These are phyloP conservation scores for Bretziella fagacearum DNA, from an alignment of 2,329 filamentous ascomycete genomes.

Conservation along the genomic window DNA sequence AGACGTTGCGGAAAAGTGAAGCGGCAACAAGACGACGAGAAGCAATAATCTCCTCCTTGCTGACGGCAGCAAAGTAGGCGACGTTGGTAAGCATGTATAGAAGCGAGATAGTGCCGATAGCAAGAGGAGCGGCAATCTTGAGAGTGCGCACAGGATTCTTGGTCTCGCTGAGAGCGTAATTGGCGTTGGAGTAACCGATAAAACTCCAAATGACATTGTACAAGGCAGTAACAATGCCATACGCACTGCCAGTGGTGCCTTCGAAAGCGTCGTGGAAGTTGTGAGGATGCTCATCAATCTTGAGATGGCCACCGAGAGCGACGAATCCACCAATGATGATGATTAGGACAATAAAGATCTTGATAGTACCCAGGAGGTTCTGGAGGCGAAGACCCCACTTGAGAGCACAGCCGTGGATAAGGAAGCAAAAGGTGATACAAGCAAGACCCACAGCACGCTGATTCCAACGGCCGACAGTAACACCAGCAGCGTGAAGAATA, in stretches of 20 bases:
- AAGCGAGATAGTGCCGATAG: conserved; percentile 38
- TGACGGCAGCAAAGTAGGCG: conserved; percentile 45
- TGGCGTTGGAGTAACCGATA: conserved; percentile 51
- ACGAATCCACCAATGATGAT: conserved; percentile 47
- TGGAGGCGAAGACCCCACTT: conserved; percentile 52
- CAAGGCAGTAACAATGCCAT: conserved; percentile 50
- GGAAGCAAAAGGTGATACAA: conserved; percentile 46
- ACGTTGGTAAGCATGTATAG: conserved; percentile 53
- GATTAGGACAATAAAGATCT: conserved; percentile 47
- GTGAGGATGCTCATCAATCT: conserved; percentile 39
- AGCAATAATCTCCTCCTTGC: conserved; percentile 34
- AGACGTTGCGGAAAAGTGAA: conserved; percentile 38
- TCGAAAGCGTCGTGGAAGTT: conserved; percentile 48
- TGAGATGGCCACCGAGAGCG: conserved; percentile 43
- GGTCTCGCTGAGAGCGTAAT: conserved; percentile 49
- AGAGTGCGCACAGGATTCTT: conserved; percentile 48
- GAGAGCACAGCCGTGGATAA: conserved; percentile 46
- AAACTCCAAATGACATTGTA: conserved; percentile 60
- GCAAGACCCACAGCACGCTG: conserved; percentile 49
- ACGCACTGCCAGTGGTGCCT: conserved; percentile 48
- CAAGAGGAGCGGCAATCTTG: conserved; percentile 46
- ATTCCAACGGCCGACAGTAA: conserved; percentile 48
- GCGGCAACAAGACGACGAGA: conserved; percentile 36
- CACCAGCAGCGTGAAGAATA: conserved; percentile 46
- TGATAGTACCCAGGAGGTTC: conserved; percentile 47